Base-by-base conservation (phyloP, 257 asterid species). In the Henckelia pumila region DNA sequence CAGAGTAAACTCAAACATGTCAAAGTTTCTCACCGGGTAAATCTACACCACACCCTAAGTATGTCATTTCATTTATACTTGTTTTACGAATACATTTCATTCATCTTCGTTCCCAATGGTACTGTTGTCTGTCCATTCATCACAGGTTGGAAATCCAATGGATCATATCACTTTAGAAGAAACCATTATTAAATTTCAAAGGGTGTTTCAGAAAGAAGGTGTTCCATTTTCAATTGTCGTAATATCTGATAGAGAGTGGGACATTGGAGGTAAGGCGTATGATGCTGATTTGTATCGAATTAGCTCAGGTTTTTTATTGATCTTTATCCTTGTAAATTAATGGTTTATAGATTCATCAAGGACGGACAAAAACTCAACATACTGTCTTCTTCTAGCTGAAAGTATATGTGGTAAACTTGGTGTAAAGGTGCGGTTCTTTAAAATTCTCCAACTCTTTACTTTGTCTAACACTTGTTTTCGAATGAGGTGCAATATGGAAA, bases 301-400 rank as follows among this genome's bases (percentile, higher is more conserved):
- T 71, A 57, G 75, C 56, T 57, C 35, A 35, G 22, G 74, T 70
- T 63, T 29, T 49, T 60, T 19, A 17, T 3, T 21, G 20, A 22
- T 55, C 14, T 3, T 19, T 61, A 19, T 67, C 17, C 60, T 78
- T 52, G 67, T 73, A 40, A 29, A 76, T 74, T 80, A 37, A 37
- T 11, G 49, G 49, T 37, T 44, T 44, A 44, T 44, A 93, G 99
- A 93, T 81, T 81, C 94, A 56, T 72, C 91, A 1, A 93, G 89
- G 82, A 88, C 92, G 21, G 99, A 93, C 84, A 90, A 90, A 77
- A 95, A 84, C 79, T 88, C 97, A 8, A 95, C 94, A 47, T 93
- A 84, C 74, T 77, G 95, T 59, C 97, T 93, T 70, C 96, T 90
- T 76, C 97, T 93, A 73, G 99, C 99, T 71, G 99, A 93, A 83